phyloP scores from a whole-genome alignment of 208 protist species.

The Leishmania guyanensis region DNA sequence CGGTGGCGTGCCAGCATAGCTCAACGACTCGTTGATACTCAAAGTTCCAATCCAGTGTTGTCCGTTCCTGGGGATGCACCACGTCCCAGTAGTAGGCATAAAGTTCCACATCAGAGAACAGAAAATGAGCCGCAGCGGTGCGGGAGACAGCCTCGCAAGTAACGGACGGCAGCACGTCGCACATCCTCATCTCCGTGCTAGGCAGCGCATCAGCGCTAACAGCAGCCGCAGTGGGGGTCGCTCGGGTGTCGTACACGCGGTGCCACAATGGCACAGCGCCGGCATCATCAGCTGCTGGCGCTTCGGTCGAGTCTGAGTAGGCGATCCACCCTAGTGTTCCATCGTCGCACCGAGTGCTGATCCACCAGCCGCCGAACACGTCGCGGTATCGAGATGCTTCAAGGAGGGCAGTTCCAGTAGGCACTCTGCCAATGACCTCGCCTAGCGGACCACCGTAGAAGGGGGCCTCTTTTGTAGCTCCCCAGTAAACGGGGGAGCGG shows the following conservation, averaged over 20 bases:
- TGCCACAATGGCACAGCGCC: conserved; percentile 22
- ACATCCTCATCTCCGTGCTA: background rate
- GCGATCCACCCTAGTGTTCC: conserved; percentile 49
- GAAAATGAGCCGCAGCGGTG: conserved; percentile 9
- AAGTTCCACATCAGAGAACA: conserved; percentile 29
- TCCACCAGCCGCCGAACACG: conserved; percentile 73
- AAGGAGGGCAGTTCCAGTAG: conserved; percentile 49
- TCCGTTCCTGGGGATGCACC: background rate
- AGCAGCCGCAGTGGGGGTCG: background rate
- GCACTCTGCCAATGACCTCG: conserved; percentile 49
- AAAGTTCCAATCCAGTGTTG: conserved; percentile 46
- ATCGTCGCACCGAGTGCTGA: conserved; percentile 48
- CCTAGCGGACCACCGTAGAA: conserved; percentile 75
- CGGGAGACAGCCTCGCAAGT: background rate
- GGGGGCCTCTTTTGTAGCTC: conserved; percentile 33
- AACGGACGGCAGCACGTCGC: background rate
- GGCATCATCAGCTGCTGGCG: background rate
- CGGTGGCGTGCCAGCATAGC: conserved; percentile 6
- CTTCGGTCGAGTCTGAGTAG: background rate
- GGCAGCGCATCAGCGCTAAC: background rate
- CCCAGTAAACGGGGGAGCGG: conserved; percentile 59
- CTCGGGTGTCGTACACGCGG: conserved; percentile 46
- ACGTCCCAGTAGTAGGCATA: conserved; percentile 53
- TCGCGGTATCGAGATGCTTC: conserved; percentile 66
- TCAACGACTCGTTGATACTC: conserved; percentile 52